Base-by-base conservation (phyloP, 139 green algal species). In the Raphidocelis subcapitata region DNA sequence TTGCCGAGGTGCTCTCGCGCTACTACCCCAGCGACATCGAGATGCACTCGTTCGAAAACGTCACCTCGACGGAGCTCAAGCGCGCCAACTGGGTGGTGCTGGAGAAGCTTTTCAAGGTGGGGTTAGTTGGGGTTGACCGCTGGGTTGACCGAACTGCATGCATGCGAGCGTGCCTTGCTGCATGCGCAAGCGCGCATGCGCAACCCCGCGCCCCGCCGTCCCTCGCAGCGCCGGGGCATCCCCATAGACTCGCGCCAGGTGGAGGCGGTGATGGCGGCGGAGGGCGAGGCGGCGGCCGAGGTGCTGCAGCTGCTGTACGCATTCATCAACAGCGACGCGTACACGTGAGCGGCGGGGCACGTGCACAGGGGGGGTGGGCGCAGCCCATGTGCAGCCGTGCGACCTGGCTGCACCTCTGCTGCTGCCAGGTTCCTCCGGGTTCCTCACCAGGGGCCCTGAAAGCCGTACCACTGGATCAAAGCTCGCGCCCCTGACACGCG, bases 31-130 rank as follows among this genome's bases (percentile, higher is more conserved):
- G 63, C 1, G 88, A 94, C 29, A 55, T 94, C 12, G 76, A 85
- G 63, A 88, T 92, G 82, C 88, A 94, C 55, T 87, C 79, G 0
- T 92, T 90, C 72, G 85, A 89, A 37, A 92, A 92, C 46, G 86
- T 89, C 0, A 81, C 73, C 55, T 89, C 83, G 78, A 83, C 81
- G 32, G 67, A 90, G 46, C 76, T 85, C 2, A 94, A 94, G 46
- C 82, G 81, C 55, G 62, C 73, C 10, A 92, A 94, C 67, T 94
- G 88, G 88, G 41, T 73, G 2, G 57, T 94, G 1, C 57, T 94
- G 52, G 67, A 84, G 12, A 89, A 86, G 83, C 63, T 92, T 0
- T 89, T 92, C 59, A 94, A 88, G 77, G 88, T 86, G 41, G 8
- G 41, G n/a, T n/a, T n/a, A n/a, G n/a, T n/a, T n/a, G n/a, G n/a